These are phyloP conservation scores for Exidia glandulosa DNA, from an alignment of 768 basidiomycete species.

Conservation along the genomic window DNA sequence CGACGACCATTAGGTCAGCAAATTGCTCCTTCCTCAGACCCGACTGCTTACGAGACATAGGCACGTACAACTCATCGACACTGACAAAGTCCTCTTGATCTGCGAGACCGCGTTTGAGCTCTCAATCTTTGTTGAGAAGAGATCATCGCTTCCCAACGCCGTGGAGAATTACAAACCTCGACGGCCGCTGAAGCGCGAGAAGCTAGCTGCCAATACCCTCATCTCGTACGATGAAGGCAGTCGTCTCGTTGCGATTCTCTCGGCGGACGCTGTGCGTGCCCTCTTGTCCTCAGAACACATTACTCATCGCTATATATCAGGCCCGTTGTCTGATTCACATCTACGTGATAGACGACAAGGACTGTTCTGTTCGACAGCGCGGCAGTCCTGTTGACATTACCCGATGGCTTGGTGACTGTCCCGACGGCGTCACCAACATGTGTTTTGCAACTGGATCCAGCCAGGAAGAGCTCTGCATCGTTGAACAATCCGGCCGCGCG, in stretches of 20 bases:
- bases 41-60: not conserved
- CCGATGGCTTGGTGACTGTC: slow-evolving; percentile 28
- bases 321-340: slow-evolving; percentile 27
- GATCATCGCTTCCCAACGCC: slow-evolving; percentile 7
- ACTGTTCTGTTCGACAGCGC: slow-evolving; percentile 27
- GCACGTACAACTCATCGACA: not conserved
- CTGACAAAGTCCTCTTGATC: not conserved
- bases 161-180: slow-evolving; percentile 14
- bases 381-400: slow-evolving; percentile 31
- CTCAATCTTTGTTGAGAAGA: not conserved
- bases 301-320: not conserved
- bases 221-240: slow-evolving; percentile 43
- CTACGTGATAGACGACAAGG: slow-evolving; percentile 37
- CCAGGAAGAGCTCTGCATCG: slow-evolving; percentile 39
- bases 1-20: not conserved
- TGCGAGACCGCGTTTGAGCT: not conserved
- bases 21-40: not conserved
- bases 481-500: slow-evolving; percentile 32
- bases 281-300: not conserved
- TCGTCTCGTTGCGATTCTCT: slow-evolving; percentile 27
- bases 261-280: not conserved
- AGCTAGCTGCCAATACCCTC: slow-evolving; percentile 32
- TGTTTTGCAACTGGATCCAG: slow-evolving; percentile 31
- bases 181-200: slow-evolving; percentile 31
- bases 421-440: slow-evolving; percentile 21